Evolutionary conservation across 2,329 filamentous ascomycete species (phyloP).

Genomic region (Ceratocystis alfenasii): DNA sequence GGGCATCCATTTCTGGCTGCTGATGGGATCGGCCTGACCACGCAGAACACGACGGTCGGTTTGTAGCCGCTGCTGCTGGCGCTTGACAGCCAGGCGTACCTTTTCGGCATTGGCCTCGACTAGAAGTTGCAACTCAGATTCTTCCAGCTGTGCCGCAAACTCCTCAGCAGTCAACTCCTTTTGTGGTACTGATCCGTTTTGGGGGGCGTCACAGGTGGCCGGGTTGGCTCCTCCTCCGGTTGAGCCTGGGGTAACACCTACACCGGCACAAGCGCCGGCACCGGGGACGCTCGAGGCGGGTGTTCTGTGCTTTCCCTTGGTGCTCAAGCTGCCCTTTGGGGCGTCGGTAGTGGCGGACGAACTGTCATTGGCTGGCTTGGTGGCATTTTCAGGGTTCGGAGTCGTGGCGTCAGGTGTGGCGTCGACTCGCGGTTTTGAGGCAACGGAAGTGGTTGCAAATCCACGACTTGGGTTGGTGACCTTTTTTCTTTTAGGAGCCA

Average conservation of each 20-base stretch:
- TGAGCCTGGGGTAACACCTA: not conserved
- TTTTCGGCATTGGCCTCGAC: constrained; percentile 76
- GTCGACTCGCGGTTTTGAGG: constrained; percentile 66
- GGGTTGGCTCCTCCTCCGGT: not conserved
- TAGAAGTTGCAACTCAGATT: constrained; percentile 75
- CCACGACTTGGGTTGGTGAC: constrained; percentile 83
- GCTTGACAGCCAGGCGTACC: constrained; percentile 63
- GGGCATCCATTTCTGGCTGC: constrained; percentile 67
- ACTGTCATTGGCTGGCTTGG: constrained; percentile 19
- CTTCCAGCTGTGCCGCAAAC: constrained; percentile 77
- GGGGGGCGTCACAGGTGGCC: not conserved
- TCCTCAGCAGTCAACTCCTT: constrained; percentile 67
- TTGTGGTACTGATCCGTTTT: not conserved
- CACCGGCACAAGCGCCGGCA: not conserved
- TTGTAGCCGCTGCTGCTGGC: constrained; percentile 66
- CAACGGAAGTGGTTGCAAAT: constrained; percentile 85
- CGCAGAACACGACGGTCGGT: constrained; percentile 77
- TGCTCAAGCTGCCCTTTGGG: constrained; percentile 23
- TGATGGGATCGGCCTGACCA: constrained; percentile 60
- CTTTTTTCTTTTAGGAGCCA: constrained; percentile 81
- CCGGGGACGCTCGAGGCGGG: not conserved
- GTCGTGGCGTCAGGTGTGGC: constrained; percentile 30
- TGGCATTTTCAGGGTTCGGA: constrained; percentile 16
- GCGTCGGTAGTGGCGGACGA: not conserved
- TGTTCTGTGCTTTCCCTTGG: constrained; percentile 19